These are phyloP conservation scores for Venturia asperata DNA, from an alignment of 2,329 filamentous ascomycete species.

Conservation along the genomic window DNA sequence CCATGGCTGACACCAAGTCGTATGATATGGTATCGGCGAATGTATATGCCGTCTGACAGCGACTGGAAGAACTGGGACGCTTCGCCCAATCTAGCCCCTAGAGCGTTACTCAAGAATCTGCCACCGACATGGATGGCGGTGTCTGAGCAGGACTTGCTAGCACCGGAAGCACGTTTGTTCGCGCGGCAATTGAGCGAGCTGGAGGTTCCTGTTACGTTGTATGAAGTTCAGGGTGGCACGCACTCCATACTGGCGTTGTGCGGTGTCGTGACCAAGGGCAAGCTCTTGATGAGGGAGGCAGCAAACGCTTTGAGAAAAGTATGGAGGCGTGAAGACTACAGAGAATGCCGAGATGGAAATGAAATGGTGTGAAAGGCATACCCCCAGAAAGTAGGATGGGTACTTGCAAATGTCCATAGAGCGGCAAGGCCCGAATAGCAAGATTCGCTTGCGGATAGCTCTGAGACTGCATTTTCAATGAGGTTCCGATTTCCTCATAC, in stretches of 20 bases:
- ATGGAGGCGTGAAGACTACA: background rate
- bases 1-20: constrained; percentile 33
- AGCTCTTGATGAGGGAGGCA: background rate
- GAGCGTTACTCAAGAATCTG: constrained; percentile 24
- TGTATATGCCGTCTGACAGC: constrained; percentile 28
- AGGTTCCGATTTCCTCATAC: background rate
- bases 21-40: constrained; percentile 33
- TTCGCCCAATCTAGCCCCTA: constrained; percentile 27
- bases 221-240: constrained; percentile 9
- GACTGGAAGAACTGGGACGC: constrained; percentile 30
- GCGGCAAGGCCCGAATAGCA: background rate
- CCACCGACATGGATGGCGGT: constrained; percentile 31
- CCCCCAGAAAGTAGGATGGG: background rate
- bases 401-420: background rate
- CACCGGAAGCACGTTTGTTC: constrained; percentile 26
- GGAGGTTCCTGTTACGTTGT: background rate
- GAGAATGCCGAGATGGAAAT: background rate
- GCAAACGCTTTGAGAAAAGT: background rate
- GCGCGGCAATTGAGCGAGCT: background rate
- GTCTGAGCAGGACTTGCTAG: constrained; percentile 31
- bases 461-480: background rate
- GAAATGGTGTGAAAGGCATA: background rate
- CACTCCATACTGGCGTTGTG: constrained; percentile 13
- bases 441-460: background rate
- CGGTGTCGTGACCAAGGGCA: constrained; percentile 4